Evolutionary conservation across 1,284 basidiomycete species (phyloP), one percentile per base, ranked within the genome.

Genomic region (Gymnopus androsaceus): DNA sequence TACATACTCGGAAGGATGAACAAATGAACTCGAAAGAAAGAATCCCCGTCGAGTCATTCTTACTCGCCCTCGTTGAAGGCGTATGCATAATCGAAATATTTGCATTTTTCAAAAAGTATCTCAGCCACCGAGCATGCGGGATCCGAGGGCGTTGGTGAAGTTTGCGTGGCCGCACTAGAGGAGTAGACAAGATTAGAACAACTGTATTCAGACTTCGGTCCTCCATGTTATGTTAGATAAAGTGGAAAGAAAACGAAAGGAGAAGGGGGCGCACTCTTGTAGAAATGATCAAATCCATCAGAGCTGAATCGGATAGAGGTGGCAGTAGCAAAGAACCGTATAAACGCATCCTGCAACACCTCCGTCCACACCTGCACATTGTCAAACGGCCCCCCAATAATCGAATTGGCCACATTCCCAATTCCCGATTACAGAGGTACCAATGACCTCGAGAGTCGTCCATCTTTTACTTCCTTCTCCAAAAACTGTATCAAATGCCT

Each of bases 31-130:
- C 79, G 58, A 81, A 79, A 60, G 77, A 80, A 47, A 75, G 77
- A 57, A 80, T 79, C 14, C 78, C 78, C 4, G 75, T 78, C 3
- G 78, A 78, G 61, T 80, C 78, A 0, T 71, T 73, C 66, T 78
- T 79, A 12, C 73, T 72, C 2, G 75, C 75, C 31, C 48, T 73
- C 69, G 69, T 72, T 1, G 75, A 77, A 17, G 79, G 79, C 0
- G 78, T 79, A 63, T 80, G 79, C 76, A 81, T 79, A 52, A 80
- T 78, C 1, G 75, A 77, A 45, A 80, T 64, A 61, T 79, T 79
- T 12, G 79, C 79, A 59, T 80, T 80, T 23, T 79, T 68, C 55
- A 81, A 63, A 64, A 81, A 81, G 60, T 81, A 79, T 4, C 78
- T 8, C 74, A 77, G 30, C 78, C 79, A 8, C 79, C 79, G 30